Evolutionary conservation across 73 alveolate genomes (phyloP).

Genomic region (Tetrahymena borealis): DNA sequence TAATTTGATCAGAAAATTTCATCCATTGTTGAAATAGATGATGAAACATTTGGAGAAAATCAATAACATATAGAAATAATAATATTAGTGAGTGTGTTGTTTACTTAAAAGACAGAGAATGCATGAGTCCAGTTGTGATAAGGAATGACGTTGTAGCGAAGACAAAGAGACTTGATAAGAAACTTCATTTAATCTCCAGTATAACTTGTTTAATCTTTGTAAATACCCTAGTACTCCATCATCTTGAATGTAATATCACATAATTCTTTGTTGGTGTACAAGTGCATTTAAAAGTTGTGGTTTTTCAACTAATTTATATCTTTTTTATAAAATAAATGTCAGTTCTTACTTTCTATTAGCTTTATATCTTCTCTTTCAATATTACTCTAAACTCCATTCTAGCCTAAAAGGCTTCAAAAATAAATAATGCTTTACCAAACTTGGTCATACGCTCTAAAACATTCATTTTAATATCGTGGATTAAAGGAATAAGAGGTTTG

Average conservation of each 20-base stretch:
- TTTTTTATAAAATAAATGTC: no score
- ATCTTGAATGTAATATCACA: background rate
- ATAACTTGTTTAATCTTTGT: background rate
- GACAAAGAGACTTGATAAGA: background rate
- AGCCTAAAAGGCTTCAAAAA: no score
- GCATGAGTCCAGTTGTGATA: constrained; percentile 38
- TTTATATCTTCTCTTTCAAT: no score
- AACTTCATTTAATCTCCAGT: background rate
- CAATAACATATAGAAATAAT: background rate
- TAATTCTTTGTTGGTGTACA: background rate
- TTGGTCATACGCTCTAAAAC: background rate
- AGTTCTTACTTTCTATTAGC: no score
- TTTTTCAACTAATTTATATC: background rate
- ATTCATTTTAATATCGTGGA: background rate
- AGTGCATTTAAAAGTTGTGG: constrained; percentile 1
- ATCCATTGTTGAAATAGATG: no score
- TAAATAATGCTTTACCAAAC: background rate
- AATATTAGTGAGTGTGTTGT: background rate
- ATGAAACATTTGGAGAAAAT: no score
- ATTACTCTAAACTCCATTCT: no score
- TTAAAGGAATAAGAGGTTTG: background rate
- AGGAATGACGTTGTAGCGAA: constrained; percentile 6
- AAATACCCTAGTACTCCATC: background rate
- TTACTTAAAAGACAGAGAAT: constrained; percentile 19
- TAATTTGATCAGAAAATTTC: no score